These are phyloP conservation scores for Paecilomyces niveus DNA, from an alignment of 2,329 filamentous ascomycete species.

Conservation along the genomic window DNA sequence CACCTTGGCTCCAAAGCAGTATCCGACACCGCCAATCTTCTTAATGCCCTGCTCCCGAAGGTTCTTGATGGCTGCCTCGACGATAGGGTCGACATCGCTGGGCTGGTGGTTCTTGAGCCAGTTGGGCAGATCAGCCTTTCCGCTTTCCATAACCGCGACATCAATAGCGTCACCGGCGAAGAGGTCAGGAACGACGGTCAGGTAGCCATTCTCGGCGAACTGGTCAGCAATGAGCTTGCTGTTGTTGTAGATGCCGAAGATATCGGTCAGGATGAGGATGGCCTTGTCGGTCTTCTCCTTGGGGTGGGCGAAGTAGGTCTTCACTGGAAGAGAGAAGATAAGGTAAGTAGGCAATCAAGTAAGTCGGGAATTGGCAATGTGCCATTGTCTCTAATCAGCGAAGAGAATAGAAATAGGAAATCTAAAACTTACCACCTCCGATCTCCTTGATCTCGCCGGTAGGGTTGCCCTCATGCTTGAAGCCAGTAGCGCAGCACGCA, in stretches of 20 bases:
- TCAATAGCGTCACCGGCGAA: slow-evolving; percentile 60
- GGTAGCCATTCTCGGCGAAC: slow-evolving; percentile 66
- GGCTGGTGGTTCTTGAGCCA: slow-evolving; percentile 47
- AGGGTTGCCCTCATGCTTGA: slow-evolving; percentile 47
- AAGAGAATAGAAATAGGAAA: background rate
- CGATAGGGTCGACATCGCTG: slow-evolving; percentile 46
- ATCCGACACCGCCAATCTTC: slow-evolving; percentile 59
- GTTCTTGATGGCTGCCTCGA: slow-evolving; percentile 46
- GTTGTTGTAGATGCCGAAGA: slow-evolving; percentile 55
- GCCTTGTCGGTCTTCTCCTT: slow-evolving; percentile 47
- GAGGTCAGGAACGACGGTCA: slow-evolving; percentile 61
- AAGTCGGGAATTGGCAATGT: background rate
- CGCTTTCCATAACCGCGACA: slow-evolving; percentile 43
- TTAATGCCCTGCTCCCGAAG: slow-evolving; percentile 51
- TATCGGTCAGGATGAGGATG: slow-evolving; percentile 51
- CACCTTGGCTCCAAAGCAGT: slow-evolving; percentile 70
- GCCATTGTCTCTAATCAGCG: background rate
- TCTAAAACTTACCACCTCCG: slow-evolving; percentile 32
- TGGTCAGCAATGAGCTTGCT: slow-evolving; percentile 64
- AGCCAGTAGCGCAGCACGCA: slow-evolving; percentile 41
- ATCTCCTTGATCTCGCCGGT: slow-evolving; percentile 42
- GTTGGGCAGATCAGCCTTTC: slow-evolving; percentile 42
- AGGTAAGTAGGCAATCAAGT: background rate
- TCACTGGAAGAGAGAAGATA: slow-evolving; percentile 31
- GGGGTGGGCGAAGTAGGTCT: slow-evolving; percentile 51